Conservation (phyloP, 1,284 basidiomycete genomes). For the Pascua sp. region DNA sequence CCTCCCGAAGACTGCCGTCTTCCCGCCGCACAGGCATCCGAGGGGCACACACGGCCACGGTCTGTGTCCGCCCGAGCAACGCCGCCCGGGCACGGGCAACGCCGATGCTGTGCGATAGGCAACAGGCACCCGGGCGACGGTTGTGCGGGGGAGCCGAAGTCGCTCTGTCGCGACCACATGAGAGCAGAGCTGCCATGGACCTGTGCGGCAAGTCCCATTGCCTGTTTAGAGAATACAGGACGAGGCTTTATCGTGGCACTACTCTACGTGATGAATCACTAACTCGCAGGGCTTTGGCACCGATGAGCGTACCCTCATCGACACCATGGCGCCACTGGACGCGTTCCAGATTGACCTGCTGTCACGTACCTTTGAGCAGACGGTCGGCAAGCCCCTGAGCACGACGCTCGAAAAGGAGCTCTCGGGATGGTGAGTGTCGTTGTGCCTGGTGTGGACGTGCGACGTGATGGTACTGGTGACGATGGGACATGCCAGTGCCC, state of each 20-base stretch:
- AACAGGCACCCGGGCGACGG: no score
- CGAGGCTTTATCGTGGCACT: not conserved
- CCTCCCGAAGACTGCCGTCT: no score
- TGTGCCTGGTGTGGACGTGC: not conserved
- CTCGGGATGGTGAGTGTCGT: conserved; percentile 37
- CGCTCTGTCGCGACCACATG: not conserved
- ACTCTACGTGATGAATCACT: conserved; percentile 3
- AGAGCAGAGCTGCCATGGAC: no score
- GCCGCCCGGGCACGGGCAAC: no score
- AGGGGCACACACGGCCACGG: no score
- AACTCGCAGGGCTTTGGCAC: conserved; percentile 45
- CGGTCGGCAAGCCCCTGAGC: conserved; percentile 37
- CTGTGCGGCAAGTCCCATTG: no score
- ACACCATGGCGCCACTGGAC: conserved; percentile 42
- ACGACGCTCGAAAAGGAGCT: conserved; percentile 49
- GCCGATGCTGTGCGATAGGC: no score
- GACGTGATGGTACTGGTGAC: no score
- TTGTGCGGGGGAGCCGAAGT: no score
- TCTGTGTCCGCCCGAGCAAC: no score
- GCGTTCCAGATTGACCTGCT: conserved; percentile 49
- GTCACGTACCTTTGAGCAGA: conserved; percentile 44
- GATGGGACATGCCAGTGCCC: no score
- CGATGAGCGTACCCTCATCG: conserved; percentile 46
- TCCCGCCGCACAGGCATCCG: no score
- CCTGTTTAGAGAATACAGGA: not conserved